These are phyloP conservation scores for Salix brachista DNA, from an alignment of 345 rosid genomes.

Conservation along the genomic window DNA sequence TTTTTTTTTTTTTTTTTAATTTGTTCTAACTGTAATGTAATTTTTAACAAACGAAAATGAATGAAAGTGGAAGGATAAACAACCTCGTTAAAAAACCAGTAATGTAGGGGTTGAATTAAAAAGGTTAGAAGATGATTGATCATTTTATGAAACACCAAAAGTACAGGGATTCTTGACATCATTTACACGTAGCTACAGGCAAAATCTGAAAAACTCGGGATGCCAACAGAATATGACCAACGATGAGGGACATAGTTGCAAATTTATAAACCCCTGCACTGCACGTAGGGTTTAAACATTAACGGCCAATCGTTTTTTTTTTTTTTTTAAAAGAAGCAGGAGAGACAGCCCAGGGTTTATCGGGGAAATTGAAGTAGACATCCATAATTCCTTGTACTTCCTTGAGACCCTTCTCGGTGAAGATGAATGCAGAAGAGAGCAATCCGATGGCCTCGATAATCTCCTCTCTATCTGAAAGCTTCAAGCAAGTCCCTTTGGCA, in stretches of 20 bases:
- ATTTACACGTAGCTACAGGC: no score
- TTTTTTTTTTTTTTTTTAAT: no score
- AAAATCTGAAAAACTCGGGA: neutral
- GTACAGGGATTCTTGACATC: no score
- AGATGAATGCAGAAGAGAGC: conserved; percentile 20
- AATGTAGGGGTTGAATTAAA: no score
- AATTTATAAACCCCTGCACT: neutral
- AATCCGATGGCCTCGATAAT: conserved; percentile 37
- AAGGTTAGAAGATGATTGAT: no score
- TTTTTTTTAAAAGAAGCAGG: neutral
- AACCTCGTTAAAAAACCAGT: no score
- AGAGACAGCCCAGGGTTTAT: conserved; percentile 14
- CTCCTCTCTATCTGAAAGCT: conserved; percentile 55
- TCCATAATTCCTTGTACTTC: neutral
- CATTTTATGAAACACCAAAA: no score
- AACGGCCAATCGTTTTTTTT: no score
- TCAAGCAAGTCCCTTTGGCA: conserved; percentile 53
- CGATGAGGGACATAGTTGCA: neutral
- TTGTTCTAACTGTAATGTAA: no score
- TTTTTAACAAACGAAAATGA: no score
- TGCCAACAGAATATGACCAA: neutral
- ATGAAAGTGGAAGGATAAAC: no score
- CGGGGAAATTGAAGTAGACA: neutral
- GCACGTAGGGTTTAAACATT: conserved; percentile 9
- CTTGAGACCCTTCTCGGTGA: neutral